A percentile compares a stretch with the other conserved stretches of the same genome.
These are phyloP conservation scores for Tolypocladium ophioglossoides DNA, from an alignment of 2,329 filamentous ascomycete genomes.

Conservation along the genomic window DNA sequence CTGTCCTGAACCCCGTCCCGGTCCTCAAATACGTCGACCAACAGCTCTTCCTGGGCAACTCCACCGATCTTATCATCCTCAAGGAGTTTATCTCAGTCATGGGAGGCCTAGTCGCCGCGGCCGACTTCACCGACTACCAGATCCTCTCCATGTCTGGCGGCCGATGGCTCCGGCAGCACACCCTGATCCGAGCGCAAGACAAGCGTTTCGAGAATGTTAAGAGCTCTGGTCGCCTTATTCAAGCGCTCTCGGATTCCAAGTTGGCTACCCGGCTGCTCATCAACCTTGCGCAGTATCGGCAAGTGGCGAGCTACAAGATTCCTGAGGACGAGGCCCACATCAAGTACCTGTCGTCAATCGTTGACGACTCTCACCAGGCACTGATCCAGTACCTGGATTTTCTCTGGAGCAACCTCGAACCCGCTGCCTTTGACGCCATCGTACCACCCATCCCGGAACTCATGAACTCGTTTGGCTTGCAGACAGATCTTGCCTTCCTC, in stretches of 20 bases:
- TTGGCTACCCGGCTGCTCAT: conserved; percentile 78
- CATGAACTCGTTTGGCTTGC: conserved; percentile 68
- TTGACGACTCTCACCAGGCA: conserved; percentile 82
- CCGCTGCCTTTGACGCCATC: conserved; percentile 65
- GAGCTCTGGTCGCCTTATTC: conserved; percentile 71
- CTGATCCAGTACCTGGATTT: conserved; percentile 84
- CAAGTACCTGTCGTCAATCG: conserved; percentile 77
- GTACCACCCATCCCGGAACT: conserved; percentile 68
- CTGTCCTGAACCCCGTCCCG: conserved; percentile 71
- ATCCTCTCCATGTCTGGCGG: conserved; percentile 83
- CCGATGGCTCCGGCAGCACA: conserved; percentile 66
- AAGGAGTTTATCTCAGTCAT: conserved; percentile 86
- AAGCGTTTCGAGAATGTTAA: conserved; percentile 65
- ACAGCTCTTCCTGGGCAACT: conserved; percentile 72
- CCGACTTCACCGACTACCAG: conserved; percentile 81
- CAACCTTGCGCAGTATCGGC: conserved; percentile 79
- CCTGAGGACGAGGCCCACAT: conserved; percentile 67
- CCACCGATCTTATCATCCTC: conserved; percentile 82
- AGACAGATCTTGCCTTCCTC: conserved; percentile 73
- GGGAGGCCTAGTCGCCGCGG: conserved; percentile 82
- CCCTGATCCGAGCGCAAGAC: conserved; percentile 70
- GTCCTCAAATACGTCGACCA: conserved; percentile 83
- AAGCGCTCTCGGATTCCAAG: conserved; percentile 64
- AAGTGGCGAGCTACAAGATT: conserved; percentile 70
- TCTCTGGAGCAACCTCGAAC: conserved; percentile 66